phyloP scores from a whole-genome alignment of 805 yeast genomes.

The Candida tammaniensis region DNA sequence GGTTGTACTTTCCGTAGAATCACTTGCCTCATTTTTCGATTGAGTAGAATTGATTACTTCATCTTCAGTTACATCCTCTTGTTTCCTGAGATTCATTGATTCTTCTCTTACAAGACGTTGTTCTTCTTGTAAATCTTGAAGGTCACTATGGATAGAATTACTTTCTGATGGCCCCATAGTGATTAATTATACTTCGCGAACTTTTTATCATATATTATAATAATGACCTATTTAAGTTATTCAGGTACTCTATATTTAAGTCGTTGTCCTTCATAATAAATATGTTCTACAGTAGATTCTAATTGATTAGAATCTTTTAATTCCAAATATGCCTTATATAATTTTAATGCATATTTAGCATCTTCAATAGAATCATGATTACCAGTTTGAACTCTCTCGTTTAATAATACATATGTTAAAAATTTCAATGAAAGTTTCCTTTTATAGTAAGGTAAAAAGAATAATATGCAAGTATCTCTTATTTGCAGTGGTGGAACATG shows the following conservation, averaged over 20 bases:
- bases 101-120: too few relatives aligned
- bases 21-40: too few relatives aligned
- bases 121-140: too few relatives aligned
- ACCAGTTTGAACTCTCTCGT: constrained; percentile 78
- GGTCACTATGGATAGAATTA: too few relatives aligned
- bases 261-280: constrained; percentile 69
- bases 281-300: constrained; percentile 56
- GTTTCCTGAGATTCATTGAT: too few relatives aligned
- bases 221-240: too few relatives aligned
- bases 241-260: constrained; percentile 52
- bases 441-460: constrained; percentile 69
- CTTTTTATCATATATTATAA: too few relatives aligned
- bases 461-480: constrained; percentile 82
- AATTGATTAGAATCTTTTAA: constrained; percentile 57
- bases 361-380: constrained; percentile 98
- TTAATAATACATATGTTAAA: constrained; percentile 74
- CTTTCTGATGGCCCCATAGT: too few relatives aligned
- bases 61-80: too few relatives aligned
- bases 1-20: too few relatives aligned
- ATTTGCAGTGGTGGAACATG: constrained; percentile 85
- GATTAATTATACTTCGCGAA: too few relatives aligned
- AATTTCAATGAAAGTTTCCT: constrained; percentile 82
- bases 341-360: constrained; percentile 77
- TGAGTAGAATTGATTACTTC: too few relatives aligned
- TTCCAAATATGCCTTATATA: constrained; percentile 71